Evolutionary conservation across 78 protist genomes (phyloP).

Genomic region (Emiliania huxleyi): DNA sequence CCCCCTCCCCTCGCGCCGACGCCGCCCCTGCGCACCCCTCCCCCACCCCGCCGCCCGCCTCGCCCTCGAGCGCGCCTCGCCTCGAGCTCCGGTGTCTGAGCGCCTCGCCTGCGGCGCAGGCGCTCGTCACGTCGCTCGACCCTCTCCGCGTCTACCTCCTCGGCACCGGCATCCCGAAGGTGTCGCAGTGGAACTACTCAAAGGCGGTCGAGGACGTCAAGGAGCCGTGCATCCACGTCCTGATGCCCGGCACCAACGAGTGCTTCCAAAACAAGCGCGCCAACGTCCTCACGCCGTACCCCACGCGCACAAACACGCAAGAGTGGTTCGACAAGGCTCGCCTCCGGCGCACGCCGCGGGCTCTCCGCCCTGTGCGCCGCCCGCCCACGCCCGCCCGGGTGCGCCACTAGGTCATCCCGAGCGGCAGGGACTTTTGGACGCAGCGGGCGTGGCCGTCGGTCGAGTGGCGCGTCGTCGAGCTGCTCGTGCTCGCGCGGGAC

Average conservation of each 20-base stretch:
- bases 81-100: no score
- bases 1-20: no score
- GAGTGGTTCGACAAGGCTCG: neutral
- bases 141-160: neutral
- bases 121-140: neutral
- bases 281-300: neutral
- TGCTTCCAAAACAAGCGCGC: neutral
- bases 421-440: neutral
- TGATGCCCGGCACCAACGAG: neutral
- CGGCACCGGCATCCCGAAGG: neutral
- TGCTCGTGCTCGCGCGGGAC: neutral
- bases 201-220: neutral
- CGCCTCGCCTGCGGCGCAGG: no score
- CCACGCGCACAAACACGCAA: neutral
- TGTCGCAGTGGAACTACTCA: neutral
- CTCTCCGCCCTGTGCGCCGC: no score
- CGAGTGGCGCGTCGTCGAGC: neutral
- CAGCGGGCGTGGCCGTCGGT: neutral
- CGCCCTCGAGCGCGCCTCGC: no score
- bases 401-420: no score
- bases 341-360: no score
- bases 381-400: no score
- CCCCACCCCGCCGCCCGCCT: no score
- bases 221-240: neutral
- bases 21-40: no score